Conservation (phyloP, 257 asterid species). For the Avicennia marina region DNA sequence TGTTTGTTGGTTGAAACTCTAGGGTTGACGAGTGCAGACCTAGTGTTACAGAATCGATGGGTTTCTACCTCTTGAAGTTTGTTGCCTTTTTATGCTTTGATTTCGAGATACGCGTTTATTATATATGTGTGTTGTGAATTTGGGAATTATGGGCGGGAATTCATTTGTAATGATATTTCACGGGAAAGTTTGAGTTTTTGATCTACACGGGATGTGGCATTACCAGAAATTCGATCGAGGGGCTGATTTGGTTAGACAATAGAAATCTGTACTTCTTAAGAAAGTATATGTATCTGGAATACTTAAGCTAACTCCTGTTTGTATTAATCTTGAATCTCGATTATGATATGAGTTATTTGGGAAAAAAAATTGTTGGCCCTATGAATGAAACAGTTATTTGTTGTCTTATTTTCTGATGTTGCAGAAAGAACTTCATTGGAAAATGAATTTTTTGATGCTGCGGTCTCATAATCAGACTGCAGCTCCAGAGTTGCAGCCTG, state of each 20-base stretch:
- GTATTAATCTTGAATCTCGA: not conserved
- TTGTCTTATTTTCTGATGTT: slow-evolving; percentile 5
- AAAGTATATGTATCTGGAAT: slow-evolving; percentile 4
- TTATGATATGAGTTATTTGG: too few relatives aligned
- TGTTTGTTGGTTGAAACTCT: slow-evolving; percentile 10
- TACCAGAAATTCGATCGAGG: slow-evolving; percentile 13
- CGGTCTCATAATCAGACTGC: slow-evolving; percentile 73
- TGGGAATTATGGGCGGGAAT: slow-evolving; percentile 1
- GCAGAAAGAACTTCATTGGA: slow-evolving; percentile 31
- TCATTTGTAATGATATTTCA: not conserved
- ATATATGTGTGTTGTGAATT: slow-evolving; percentile 3
- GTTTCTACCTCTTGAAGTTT: slow-evolving; percentile 16
- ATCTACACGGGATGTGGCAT: not conserved
- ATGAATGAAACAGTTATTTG: too few relatives aligned
- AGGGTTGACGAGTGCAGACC: slow-evolving; percentile 18
- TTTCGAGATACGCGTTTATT: not conserved
- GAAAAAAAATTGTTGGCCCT: too few relatives aligned
- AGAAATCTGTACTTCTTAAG: slow-evolving; percentile 1
- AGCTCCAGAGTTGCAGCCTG: slow-evolving; percentile 47
- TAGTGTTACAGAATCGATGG: slow-evolving; percentile 14
- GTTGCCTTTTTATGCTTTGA: slow-evolving; percentile 11
- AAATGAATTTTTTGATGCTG: slow-evolving; percentile 90
- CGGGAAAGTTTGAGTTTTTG: slow-evolving; percentile 7
- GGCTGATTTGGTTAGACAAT: slow-evolving; percentile 1
- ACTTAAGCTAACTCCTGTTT: not conserved